Evolutionary conservation across 2,329 filamentous ascomycete genomes (phyloP).

Genomic region (Penicillium sp.): DNA sequence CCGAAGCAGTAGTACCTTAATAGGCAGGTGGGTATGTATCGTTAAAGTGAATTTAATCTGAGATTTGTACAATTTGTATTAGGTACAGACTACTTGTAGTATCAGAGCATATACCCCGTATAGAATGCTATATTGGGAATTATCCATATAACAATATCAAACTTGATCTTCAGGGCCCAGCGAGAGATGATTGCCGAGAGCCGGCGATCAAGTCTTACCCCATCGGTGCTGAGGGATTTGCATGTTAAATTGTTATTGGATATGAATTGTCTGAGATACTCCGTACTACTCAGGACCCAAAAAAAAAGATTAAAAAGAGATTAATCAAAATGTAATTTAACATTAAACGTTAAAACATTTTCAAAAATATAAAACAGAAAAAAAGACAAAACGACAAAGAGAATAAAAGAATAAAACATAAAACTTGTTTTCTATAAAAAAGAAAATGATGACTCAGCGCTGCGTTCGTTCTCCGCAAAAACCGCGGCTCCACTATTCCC

Average conservation of each 20-base stretch:
- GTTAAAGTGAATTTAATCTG: neutral
- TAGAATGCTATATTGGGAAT: neutral
- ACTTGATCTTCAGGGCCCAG: constrained; percentile 4
- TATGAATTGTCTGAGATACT: neutral
- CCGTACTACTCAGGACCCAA: neutral
- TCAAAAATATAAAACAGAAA: neutral
- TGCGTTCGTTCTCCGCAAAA: constrained; percentile 24
- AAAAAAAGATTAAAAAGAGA: neutral
- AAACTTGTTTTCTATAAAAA: neutral
- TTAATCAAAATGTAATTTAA: neutral
- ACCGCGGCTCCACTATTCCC: constrained; percentile 24
- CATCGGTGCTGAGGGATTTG: constrained; percentile 2
- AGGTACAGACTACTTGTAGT: neutral
- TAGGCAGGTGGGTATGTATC: constrained; percentile 7
- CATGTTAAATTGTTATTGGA: neutral
- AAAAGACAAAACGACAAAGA: too few relatives aligned
- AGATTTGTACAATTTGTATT: too few relatives aligned
- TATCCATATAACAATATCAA: neutral
- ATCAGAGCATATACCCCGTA: neutral
- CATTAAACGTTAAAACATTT: neutral
- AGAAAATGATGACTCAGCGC: constrained; percentile 5
- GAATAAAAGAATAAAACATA: neutral
- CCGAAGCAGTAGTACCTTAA: constrained; percentile 3
- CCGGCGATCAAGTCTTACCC: constrained; percentile 7
- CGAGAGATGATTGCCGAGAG: constrained; percentile 1